These are phyloP conservation scores for Cutaneotrichosporon daszewskae DNA, from an alignment of 1,284 basidiomycete species.

Conservation along the genomic window DNA sequence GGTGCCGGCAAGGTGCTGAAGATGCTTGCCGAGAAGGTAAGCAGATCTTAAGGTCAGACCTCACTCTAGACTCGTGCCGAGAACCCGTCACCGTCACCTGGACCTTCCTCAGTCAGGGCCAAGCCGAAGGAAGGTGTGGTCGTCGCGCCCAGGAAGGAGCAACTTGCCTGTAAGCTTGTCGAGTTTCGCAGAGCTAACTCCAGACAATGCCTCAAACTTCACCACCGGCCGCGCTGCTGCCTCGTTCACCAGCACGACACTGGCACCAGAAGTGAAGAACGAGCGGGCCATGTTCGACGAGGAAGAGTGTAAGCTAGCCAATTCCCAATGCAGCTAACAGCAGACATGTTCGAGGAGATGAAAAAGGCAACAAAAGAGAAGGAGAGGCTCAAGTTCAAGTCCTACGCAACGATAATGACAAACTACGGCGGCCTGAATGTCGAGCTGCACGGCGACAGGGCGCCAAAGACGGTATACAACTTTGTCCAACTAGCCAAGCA, in stretches of 20 bases:
- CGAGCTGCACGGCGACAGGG: constrained; percentile 71
- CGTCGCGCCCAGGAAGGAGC: constrained; percentile 35
- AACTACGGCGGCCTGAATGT: constrained; percentile 84
- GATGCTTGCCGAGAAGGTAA: constrained; percentile 47
- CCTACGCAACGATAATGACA: constrained; percentile 85
- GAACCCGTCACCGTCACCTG: constrained; percentile 13
- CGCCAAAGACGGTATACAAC: constrained; percentile 97
- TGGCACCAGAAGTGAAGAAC: constrained; percentile 69
- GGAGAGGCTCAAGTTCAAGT: constrained; percentile 78
- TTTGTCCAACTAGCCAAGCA: constrained; percentile 84
- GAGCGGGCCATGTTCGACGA: constrained; percentile 87
- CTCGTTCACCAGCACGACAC: constrained; percentile 84
- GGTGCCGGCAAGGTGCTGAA: constrained; percentile 48
- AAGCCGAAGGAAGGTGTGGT: constrained; percentile 42
- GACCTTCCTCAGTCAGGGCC: background rate
- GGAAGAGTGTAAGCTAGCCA: constrained; percentile 52
- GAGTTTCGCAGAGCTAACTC: background rate
- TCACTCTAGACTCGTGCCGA: constrained; percentile 31
- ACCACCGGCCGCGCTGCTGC: constrained; percentile 87
- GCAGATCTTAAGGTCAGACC: too few relatives aligned
- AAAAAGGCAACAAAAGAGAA: constrained; percentile 80
- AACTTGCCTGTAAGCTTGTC: constrained; percentile 33
- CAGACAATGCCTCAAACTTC: constrained; percentile 86
- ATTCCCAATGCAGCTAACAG: background rate
- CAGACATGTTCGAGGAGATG: constrained; percentile 83